phyloP scores from a whole-genome alignment of 768 basidiomycete species.

The Lanmaoa pseudosensibilis region DNA sequence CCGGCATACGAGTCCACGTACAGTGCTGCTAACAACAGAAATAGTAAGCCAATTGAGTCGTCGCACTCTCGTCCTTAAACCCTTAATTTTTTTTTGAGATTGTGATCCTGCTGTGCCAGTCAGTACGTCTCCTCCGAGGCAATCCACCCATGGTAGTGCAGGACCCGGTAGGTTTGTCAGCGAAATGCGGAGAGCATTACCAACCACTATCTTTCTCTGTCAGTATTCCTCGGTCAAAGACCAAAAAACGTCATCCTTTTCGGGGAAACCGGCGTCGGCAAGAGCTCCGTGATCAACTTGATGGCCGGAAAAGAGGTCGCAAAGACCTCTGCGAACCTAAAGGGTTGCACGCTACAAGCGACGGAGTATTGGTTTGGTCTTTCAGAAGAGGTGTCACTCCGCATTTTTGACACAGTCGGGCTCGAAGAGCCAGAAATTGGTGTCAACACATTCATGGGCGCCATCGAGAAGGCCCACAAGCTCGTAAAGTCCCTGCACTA shows the following conservation, averaged over 20 bases:
- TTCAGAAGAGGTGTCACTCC: neutral
- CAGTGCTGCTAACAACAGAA: neutral
- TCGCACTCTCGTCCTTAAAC: neutral
- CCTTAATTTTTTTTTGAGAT: neutral
- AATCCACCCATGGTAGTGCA: neutral
- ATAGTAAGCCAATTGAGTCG: neutral
- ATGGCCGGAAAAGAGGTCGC: neutral
- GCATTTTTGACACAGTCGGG: conserved; percentile 10
- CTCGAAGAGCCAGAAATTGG: conserved; percentile 12
- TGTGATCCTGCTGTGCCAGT: neutral
- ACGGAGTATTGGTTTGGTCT: conserved; percentile 2
- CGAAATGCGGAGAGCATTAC: neutral
- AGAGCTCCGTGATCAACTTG: conserved; percentile 13
- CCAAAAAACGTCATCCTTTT: conserved; percentile 7
- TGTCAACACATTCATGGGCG: neutral
- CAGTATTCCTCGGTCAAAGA: neutral
- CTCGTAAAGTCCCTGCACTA: conserved; percentile 1
- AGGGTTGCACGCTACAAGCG: neutral
- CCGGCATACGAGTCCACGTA: neutral
- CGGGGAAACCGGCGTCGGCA: conserved; percentile 9
- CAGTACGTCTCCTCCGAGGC: neutral
- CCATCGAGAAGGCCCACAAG: conserved; percentile 12
- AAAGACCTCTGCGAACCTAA: neutral
- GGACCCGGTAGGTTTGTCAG: neutral
- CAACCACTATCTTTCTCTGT: neutral